Percentiles rank a stretch among this genome's conserved stretches.
Conservation (phyloP, 2,329 filamentous ascomycete species). For the Sporothrix euskadiensis region DNA sequence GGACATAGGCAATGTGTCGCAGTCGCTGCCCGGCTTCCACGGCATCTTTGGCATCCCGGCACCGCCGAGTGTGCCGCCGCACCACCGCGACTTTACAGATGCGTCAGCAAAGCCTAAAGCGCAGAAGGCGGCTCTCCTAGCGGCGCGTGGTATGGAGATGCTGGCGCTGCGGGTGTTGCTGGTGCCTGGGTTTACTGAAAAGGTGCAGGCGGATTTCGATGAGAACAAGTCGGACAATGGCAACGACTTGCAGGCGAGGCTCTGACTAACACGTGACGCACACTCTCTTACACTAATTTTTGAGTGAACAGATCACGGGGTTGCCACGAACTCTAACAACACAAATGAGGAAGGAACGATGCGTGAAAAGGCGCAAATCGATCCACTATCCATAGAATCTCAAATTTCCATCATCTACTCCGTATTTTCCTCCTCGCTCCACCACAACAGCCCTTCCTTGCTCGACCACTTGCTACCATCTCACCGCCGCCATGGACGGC, state of each 20-base stretch:
- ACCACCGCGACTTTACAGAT: conserved; percentile 46
- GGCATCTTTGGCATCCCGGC: conserved; percentile 45
- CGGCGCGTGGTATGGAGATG: conserved; percentile 40
- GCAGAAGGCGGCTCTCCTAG: conserved; percentile 40
- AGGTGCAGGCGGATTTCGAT: background rate
- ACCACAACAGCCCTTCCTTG: background rate
- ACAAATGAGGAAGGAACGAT: conserved; percentile 4
- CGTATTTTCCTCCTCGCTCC: too few species aligned
- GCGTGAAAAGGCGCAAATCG: background rate
- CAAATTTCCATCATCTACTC: too few species aligned
- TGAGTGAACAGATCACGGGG: background rate
- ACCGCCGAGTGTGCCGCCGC: conserved; percentile 39
- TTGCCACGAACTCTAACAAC: background rate
- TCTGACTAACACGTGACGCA: background rate
- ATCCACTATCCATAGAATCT: background rate
- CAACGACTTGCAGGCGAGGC: background rate
- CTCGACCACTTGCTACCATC: background rate
- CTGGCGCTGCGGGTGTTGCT: conserved; percentile 34
- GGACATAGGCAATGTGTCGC: conserved; percentile 48
- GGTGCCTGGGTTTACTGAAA: background rate
- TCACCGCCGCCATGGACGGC: background rate
- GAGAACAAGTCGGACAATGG: background rate
- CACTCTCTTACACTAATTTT: background rate
- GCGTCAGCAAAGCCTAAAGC: conserved; percentile 40
- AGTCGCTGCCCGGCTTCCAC: conserved; percentile 47